Evolutionary conservation across 2,329 filamentous ascomycete genomes (phyloP), one percentile per base, ranked within the genome.

Genomic region (Aspergillus sergii): DNA sequence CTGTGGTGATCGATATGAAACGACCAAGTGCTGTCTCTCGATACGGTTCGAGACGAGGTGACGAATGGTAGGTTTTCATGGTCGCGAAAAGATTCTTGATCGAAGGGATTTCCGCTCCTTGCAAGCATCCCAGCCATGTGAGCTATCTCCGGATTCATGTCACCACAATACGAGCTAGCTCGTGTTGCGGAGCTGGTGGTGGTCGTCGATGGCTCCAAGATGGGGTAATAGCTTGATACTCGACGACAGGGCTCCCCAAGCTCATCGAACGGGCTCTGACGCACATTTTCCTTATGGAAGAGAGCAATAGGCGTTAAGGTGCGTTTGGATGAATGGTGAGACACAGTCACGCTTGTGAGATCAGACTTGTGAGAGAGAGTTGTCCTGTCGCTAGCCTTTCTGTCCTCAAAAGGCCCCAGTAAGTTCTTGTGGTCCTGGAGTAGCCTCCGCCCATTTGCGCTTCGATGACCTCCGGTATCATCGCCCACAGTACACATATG

Each of bases 361-460:
- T 72, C 70, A 4, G 78, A 79, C 34, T 70, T 66, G 23, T 71
- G 70, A 14, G 78, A 79, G 21, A 69, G 57, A 0, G 70, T 64
- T 1, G 71, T 76, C 53, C 74, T 71, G 50, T 72, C 71, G 63
- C 78, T 79, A 41, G 72, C 68, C 48, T 75, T 75, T 14, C 77
- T 32, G 8, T 9, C 26, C 4, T n/a, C 48, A 32, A 6, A 32
- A 30, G 48, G 28, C 11, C 30, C 48, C 7, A 32, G 9, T 23
- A 14, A 19, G 9, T 21, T 30, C 16, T 34, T 51, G 73, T 11
- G 63, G 43, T 28, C 72, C 66, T n/a, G 43, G 21, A 56, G 45
- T 32, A 28, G 54, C 46, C 19, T 56, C 45, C 21, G 55, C n/a
- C 43, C 58, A 23, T 11, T 32, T 26, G 59, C 23, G 19, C 23